These are phyloP conservation scores for Colletotrichum lindemuthianum DNA, from an alignment of 2,329 filamentous ascomycete species.

Conservation along the genomic window DNA sequence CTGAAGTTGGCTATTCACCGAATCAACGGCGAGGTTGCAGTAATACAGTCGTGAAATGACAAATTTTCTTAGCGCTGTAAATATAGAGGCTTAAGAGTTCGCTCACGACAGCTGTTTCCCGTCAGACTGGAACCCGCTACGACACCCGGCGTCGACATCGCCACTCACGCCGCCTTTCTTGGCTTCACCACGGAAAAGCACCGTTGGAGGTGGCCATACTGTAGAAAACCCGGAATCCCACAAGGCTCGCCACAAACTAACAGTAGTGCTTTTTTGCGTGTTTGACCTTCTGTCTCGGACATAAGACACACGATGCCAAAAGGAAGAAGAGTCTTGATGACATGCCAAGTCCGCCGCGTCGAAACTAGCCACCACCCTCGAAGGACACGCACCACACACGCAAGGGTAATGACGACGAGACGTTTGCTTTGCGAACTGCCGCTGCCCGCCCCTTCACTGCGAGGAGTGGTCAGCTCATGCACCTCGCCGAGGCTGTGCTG, in stretches of 20 bases:
- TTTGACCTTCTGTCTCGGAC: slow-evolving; percentile 10
- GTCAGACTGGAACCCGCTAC: neutral
- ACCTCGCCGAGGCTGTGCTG: slow-evolving; percentile 10
- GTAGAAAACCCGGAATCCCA: neutral
- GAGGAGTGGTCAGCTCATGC: slow-evolving; percentile 6
- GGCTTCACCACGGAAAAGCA: neutral
- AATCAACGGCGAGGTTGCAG: too few species aligned
- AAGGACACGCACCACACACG: neutral
- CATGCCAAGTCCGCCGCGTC: slow-evolving; percentile 26
- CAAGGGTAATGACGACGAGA: slow-evolving; percentile 25
- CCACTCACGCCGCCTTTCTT: neutral
- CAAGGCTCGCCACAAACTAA: neutral
- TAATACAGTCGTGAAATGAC: too few species aligned
- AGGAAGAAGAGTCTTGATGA: slow-evolving; percentile 6
- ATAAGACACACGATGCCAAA: neutral
- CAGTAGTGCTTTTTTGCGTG: neutral
- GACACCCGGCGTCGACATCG: too few species aligned
- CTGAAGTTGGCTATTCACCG: too few species aligned
- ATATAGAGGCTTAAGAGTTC: too few species aligned
- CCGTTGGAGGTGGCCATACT: slow-evolving; percentile 9
- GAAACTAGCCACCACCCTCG: neutral
- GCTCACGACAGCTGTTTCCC: neutral
- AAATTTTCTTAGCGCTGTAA: too few species aligned
- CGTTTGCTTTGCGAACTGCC: slow-evolving; percentile 10
- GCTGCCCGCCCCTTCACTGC: neutral